Evolutionary conservation across 2,329 filamentous ascomycete species (phyloP).

Genomic region (Penicillium oxalicum): DNA sequence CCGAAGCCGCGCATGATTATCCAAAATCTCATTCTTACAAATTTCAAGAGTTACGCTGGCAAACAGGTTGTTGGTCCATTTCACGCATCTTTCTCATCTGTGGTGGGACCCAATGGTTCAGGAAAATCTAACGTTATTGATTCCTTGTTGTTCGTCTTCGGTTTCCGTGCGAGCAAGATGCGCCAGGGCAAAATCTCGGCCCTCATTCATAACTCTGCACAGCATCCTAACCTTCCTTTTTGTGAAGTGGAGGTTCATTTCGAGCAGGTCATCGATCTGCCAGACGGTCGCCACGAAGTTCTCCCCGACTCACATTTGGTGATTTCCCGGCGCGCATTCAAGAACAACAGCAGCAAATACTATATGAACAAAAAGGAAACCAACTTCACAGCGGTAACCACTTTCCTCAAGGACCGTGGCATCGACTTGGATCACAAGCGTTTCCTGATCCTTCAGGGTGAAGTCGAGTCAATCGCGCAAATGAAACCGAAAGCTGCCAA

Average conservation of each 20-base stretch:
- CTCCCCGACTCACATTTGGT: conserved; percentile 79
- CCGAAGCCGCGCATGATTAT: conserved; percentile 88
- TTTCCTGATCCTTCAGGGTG: conserved; percentile 93
- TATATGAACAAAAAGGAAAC: conserved; percentile 89
- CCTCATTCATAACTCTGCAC: conserved; percentile 92
- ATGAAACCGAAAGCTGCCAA: conserved; percentile 97
- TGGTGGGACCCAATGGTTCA: conserved; percentile 95
- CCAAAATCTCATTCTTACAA: conserved; percentile 82
- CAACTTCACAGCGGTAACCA: conserved; percentile 87
- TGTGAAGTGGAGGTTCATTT: conserved; percentile 98
- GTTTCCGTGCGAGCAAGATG: conserved; percentile 99
- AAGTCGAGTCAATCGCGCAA: conserved; percentile 97
- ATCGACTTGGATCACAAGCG: conserved; percentile 97
- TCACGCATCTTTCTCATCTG: conserved; percentile 93
- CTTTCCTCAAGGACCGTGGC: conserved; percentile 75
- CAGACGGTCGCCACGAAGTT: conserved; percentile 66
- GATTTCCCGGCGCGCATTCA: conserved; percentile 89
- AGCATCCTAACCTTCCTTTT: conserved; percentile 74
- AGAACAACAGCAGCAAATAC: conserved; percentile 97
- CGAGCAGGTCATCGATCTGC: conserved; percentile 85
- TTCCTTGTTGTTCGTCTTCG: conserved; percentile 96
- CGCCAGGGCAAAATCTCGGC: conserved; percentile 97
- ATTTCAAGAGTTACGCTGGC: conserved; percentile 99
- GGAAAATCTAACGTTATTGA: conserved; percentile 99
- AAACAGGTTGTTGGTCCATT: conserved; percentile 94